These are phyloP conservation scores for Nakazawaea ambrosiae DNA, from an alignment of 805 yeast species.

Conservation along the genomic window DNA sequence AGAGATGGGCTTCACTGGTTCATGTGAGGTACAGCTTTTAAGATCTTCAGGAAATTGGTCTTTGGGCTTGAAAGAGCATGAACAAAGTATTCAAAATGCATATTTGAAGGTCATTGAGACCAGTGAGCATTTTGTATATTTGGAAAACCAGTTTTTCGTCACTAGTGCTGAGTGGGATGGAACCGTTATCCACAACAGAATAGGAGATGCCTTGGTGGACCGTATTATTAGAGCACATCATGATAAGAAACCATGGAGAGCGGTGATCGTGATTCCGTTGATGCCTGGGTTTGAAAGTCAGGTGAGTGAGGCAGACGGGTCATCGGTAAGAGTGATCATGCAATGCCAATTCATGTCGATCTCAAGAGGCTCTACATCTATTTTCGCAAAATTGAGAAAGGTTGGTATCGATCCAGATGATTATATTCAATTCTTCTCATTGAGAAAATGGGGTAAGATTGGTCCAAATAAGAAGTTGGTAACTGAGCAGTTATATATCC, in stretches of 20 bases:
- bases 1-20: conserved; percentile 58
- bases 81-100: conserved; percentile 88
- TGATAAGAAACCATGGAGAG: conserved; percentile 77
- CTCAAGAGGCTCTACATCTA: conserved; percentile 81
- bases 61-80: conserved; percentile 76
- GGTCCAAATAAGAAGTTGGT: conserved; percentile 69
- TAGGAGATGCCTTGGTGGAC: conserved; percentile 97
- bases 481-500: conserved; percentile 90
- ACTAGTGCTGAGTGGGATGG: conserved; percentile 87
- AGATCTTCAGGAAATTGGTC: conserved; percentile 95
- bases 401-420: conserved; percentile 85
- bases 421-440: conserved; percentile 84
- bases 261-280: conserved; percentile 84
- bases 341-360: conserved; percentile 94
- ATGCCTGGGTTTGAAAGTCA: conserved; percentile 97
- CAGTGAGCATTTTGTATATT: conserved; percentile 86
- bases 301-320: conserved; percentile 89
- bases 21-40: conserved; percentile 86
- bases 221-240: conserved; percentile 84
- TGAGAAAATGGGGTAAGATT: conserved; percentile 92
- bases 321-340: conserved; percentile 93
- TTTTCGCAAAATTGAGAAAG: conserved; percentile 72
- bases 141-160: conserved; percentile 92
- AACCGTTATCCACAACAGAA: conserved; percentile 73
- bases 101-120: conserved; percentile 86